Conservation (phyloP, 2,329 filamentous ascomycete genomes). For the Phaeosphaeria sp. region DNA sequence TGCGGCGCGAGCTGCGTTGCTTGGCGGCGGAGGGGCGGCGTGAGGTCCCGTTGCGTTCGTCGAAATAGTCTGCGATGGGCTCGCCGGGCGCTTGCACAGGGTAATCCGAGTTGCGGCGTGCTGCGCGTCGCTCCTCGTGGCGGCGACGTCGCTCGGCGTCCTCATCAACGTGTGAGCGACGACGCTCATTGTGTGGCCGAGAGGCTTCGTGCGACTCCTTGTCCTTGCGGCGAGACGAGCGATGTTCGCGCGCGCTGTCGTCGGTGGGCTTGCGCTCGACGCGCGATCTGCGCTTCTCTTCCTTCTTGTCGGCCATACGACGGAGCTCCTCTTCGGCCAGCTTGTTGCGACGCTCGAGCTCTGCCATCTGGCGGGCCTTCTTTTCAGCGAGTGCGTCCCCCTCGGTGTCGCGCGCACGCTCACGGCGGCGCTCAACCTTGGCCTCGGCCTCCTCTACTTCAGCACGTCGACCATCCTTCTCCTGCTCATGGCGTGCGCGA, state of each 20-base stretch:
- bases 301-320: conserved; percentile 47
- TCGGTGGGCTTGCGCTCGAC: conserved; percentile 30
- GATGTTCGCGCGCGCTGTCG: conserved; percentile 42
- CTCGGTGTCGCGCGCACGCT: conserved; percentile 46
- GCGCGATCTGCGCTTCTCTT: conserved; percentile 37
- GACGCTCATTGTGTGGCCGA: conserved; percentile 43
- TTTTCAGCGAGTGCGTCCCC: conserved; percentile 42
- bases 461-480: conserved; percentile 41
- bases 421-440: conserved; percentile 46
- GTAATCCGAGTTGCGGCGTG: conserved; percentile 47
- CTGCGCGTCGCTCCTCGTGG: conserved; percentile 52
- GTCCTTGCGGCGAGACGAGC: conserved; percentile 45
- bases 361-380: conserved; percentile 46
- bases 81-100: conserved; percentile 38
- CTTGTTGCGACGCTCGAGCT: conserved; percentile 47
- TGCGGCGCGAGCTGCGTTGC: conserved; percentile 36
- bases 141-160: conserved; percentile 48
- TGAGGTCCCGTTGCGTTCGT: conserved; percentile 47
- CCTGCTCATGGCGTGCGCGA: conserved; percentile 41
- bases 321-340: conserved; percentile 48
- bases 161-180: conserved; percentile 45
- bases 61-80: conserved; percentile 53
- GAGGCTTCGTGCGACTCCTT: conserved; percentile 33
- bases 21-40: conserved; percentile 23
- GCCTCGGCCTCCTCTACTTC: conserved; percentile 45